These are phyloP conservation scores for Alisma plantagoaquatica DNA, from an alignment of 106 monocot genomes.

Conservation along the genomic window DNA sequence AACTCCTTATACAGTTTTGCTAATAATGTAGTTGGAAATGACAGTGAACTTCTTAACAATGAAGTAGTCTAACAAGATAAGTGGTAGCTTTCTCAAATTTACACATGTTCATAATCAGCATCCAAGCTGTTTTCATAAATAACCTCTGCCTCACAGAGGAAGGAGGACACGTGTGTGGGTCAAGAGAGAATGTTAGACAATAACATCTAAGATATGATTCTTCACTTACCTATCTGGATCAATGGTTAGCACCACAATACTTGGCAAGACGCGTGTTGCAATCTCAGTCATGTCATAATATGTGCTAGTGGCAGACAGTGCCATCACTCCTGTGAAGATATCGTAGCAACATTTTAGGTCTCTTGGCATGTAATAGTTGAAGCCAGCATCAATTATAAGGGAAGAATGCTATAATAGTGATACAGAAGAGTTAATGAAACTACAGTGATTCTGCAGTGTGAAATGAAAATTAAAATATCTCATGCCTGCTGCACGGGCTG, in stretches of 20 bases:
- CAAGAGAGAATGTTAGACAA: too few relatives aligned
- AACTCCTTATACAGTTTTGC: too few relatives aligned
- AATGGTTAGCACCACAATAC: slow-evolving; percentile 80
- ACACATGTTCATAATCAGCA: too few relatives aligned
- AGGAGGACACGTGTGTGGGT: too few relatives aligned
- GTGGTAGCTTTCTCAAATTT: too few relatives aligned
- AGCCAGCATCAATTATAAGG: background rate
- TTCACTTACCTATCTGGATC: slow-evolving; percentile 82
- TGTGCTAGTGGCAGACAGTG: slow-evolving; percentile 84
- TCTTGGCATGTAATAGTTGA: background rate
- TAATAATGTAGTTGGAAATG: too few relatives aligned
- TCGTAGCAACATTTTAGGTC: background rate
- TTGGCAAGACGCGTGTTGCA: slow-evolving; percentile 90
- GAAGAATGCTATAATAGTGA: slow-evolving; percentile 52
- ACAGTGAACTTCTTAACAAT: too few relatives aligned
- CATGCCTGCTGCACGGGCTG: slow-evolving; percentile 91
- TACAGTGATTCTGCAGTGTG: slow-evolving; percentile 32
- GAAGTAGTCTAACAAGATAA: too few relatives aligned
- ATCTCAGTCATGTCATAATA: slow-evolving; percentile 98
- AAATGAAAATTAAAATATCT: slow-evolving; percentile 4
- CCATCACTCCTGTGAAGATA: slow-evolving; percentile 77
- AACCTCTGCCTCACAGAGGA: too few relatives aligned
- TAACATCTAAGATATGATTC: too few relatives aligned
- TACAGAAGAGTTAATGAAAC: slow-evolving; percentile 73
- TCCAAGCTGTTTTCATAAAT: too few relatives aligned